phyloP scores from a whole-genome alignment of 2,329 filamentous ascomycete genomes.

The Sporothrix dimorphospora region DNA sequence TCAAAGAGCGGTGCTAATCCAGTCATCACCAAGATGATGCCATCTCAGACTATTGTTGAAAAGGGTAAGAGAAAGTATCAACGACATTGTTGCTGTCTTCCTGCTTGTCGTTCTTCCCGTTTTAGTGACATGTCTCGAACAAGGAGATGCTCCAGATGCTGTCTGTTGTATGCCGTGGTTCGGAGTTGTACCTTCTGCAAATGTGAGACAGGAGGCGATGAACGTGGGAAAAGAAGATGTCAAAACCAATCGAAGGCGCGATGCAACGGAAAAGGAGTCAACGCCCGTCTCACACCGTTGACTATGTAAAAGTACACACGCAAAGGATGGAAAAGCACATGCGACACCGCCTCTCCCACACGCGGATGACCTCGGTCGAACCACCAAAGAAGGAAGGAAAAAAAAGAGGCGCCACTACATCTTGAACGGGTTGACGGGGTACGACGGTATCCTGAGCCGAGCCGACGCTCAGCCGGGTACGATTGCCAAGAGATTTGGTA shows the following conservation, averaged over 20 bases:
- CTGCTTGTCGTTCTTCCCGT: neutral
- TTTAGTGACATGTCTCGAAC: neutral
- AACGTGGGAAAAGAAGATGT: neutral
- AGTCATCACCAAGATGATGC: neutral
- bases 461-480: neutral
- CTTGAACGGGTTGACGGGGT: no score
- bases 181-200: neutral
- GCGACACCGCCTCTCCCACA: no score
- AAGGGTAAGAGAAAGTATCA: neutral
- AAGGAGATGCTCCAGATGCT: neutral
- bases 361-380: neutral
- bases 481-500: no score
- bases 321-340: no score
- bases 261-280: neutral
- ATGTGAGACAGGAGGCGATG: neutral
- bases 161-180: neutral
- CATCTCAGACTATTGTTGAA: neutral
- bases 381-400: no score
- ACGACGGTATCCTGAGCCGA: neutral
- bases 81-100: neutral
- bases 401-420: neutral
- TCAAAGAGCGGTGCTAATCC: neutral
- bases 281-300: no score
- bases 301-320: no score
- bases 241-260: neutral